Percentiles rank a stretch among this genome's conserved stretches.
Conservation (phyloP, 768 basidiomycete genomes). For the Tubosaeta sp. region DNA sequence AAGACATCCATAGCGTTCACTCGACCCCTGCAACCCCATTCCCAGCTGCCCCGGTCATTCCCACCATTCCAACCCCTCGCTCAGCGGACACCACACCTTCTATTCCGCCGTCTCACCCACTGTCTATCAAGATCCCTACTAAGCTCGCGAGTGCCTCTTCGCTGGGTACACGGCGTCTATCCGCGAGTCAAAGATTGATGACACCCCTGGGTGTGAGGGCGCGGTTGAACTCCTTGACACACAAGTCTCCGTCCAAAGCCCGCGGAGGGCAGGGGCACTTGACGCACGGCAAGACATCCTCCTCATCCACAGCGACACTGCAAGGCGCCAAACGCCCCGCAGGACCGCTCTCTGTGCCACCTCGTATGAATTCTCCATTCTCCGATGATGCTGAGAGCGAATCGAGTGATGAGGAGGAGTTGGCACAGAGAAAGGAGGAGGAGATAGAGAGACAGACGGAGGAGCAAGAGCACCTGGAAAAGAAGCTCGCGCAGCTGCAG, state of each 20-base stretch:
- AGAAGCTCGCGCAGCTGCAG: constrained; percentile 66
- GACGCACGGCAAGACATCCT: constrained; percentile 44
- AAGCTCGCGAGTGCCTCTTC: constrained; percentile 8
- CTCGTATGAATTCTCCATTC: constrained; percentile 46
- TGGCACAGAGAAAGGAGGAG: constrained; percentile 54
- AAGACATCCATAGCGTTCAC: constrained; percentile 63
- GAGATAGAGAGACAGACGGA: constrained; percentile 65
- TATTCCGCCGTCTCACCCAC: constrained; percentile 8
- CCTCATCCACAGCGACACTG: constrained; percentile 71
- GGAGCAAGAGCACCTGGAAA: constrained; percentile 61
- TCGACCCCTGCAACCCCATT: constrained; percentile 39
- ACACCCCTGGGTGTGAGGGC: constrained; percentile 67
- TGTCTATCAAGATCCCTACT: constrained; percentile 24
- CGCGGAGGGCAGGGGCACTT: constrained; percentile 10
- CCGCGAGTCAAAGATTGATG: constrained; percentile 41
- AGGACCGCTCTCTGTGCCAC: constrained; percentile 21
- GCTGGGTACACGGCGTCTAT: constrained; percentile 22
- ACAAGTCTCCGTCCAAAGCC: constrained; percentile 41
- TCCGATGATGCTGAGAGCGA: constrained; percentile 51
- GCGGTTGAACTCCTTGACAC: constrained; percentile 63
- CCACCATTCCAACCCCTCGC: constrained; percentile 9
- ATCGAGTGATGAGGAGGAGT: constrained; percentile 58
- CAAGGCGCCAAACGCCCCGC: constrained; percentile 41
- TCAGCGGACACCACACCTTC: constrained; percentile 15
- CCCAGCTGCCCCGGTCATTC: constrained; percentile 11